A percentile compares a stretch with the other conserved stretches of the same genome.
Evolutionary conservation across 805 yeast species (phyloP).

Genomic region (Candida glaebosa): DNA sequence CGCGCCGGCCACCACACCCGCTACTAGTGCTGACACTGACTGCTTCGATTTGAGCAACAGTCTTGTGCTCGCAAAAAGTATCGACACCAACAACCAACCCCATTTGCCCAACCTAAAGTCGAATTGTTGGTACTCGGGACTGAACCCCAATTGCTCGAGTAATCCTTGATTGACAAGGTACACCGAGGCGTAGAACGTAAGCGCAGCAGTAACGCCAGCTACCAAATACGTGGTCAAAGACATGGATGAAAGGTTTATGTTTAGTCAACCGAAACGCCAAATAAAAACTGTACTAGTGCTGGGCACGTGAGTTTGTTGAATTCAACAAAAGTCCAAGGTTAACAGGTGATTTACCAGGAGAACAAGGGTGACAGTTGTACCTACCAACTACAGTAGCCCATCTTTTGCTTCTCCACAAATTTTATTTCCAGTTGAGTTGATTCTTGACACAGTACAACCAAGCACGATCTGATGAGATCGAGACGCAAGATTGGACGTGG

Average conservation of each 20-base stretch:
- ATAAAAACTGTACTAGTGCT: no score
- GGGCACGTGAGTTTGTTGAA: no score
- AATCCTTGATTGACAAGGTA: neutral
- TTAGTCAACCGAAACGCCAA: no score
- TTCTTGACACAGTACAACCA: neutral
- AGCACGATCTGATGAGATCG: neutral
- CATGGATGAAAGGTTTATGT: slow-evolving; percentile 1
- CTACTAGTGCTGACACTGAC: neutral
- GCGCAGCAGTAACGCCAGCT: neutral
- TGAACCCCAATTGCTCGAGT: neutral
- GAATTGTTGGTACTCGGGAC: slow-evolving; percentile 1
- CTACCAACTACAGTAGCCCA: no score
- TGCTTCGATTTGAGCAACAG: neutral
- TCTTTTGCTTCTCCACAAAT: no score
- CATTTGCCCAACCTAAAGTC: neutral
- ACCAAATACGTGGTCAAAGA: neutral
- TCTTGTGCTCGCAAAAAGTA: neutral
- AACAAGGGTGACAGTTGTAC: no score
- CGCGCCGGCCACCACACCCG: neutral
- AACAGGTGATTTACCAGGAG: no score
- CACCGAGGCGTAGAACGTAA: neutral
- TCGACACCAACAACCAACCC: neutral
- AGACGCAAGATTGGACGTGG: neutral
- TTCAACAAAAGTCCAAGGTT: no score
- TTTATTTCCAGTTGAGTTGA: no score